Evolutionary conservation across 257 asterid species (phyloP).

Genomic region (Penstemon eatonii): DNA sequence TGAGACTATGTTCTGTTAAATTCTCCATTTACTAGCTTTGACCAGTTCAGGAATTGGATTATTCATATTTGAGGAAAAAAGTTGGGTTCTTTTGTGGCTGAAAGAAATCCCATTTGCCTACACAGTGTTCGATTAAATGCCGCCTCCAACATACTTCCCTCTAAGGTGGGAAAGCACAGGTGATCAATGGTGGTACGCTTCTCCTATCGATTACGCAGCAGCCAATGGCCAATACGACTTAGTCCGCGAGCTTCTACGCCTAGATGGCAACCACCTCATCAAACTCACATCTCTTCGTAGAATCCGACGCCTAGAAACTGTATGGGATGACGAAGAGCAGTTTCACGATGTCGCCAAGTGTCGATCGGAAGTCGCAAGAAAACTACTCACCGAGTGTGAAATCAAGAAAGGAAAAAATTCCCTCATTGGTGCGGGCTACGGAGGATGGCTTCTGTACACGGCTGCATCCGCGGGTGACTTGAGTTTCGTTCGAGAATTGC

Average conservation of each 20-base stretch:
- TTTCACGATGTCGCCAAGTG: constrained; percentile 73
- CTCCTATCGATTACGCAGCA: constrained; percentile 96
- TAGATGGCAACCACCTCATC: constrained; percentile 88
- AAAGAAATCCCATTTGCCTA: background rate
- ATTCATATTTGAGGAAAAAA: background rate
- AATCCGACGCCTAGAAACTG: constrained; percentile 91
- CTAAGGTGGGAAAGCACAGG: constrained; percentile 99
- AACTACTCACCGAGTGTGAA: constrained; percentile 63
- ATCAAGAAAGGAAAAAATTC: constrained; percentile 59
- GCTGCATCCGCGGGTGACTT: constrained; percentile 94
- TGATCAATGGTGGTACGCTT: constrained; percentile 99
- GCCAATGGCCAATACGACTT: constrained; percentile 94
- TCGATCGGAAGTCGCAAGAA: constrained; percentile 70
- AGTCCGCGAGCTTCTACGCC: constrained; percentile 84
- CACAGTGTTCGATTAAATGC: background rate
- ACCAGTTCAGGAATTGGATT: background rate
- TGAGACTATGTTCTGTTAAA: background rate
- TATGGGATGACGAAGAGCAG: constrained; percentile 95
- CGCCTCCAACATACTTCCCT: constrained; percentile 72
- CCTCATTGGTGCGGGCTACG: constrained; percentile 72
- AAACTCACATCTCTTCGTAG: constrained; percentile 82
- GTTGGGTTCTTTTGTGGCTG: constrained; percentile 15
- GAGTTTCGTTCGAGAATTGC: constrained; percentile 62
- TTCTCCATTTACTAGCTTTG: background rate
- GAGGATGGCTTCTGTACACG: constrained; percentile 95